A percentile compares a stretch with the other conserved stretches of the same genome.
Conservation (phyloP, 371 early-diverging fungal species). For the Funneliformis caledonium region DNA sequence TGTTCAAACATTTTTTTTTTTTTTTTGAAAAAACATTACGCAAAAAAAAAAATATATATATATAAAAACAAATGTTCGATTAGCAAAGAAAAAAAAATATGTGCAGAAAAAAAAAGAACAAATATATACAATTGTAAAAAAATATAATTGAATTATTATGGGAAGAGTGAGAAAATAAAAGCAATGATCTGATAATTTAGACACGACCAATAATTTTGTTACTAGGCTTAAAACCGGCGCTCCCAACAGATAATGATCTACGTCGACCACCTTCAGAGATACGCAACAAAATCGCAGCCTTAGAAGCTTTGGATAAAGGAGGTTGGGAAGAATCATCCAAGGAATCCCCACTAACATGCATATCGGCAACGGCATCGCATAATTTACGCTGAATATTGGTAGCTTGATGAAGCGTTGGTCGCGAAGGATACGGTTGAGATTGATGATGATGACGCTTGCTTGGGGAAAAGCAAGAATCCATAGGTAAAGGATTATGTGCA, state of each 20-base stretch:
- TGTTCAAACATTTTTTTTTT: constrained; percentile 2
- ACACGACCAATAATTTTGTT: constrained; percentile 25
- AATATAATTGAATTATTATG: not conserved
- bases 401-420: constrained; percentile 21
- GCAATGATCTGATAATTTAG: not conserved
- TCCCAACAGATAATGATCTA: constrained; percentile 20
- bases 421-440: not conserved
- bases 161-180: not conserved
- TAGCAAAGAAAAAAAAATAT: constrained; percentile 28
- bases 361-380: not conserved
- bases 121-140: constrained; percentile 23
- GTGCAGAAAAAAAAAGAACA: constrained; percentile 15
- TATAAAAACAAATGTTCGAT: constrained; percentile 25
- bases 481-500: constrained; percentile 31
- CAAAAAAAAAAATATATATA: not conserved
- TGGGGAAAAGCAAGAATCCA: constrained; percentile 32
- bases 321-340: not conserved
- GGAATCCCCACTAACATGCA: not conserved
- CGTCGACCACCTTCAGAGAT: constrained; percentile 35
- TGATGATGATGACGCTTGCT: constrained; percentile 18
- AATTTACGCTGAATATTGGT: constrained; percentile 16
- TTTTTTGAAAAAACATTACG: not conserved
- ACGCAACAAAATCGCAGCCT: constrained; percentile 22
- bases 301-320: constrained; percentile 25
- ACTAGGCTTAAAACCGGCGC: constrained; percentile 20